Conservation (phyloP, 2,329 filamentous ascomycete species). For the Xylariaceae sp. region DNA sequence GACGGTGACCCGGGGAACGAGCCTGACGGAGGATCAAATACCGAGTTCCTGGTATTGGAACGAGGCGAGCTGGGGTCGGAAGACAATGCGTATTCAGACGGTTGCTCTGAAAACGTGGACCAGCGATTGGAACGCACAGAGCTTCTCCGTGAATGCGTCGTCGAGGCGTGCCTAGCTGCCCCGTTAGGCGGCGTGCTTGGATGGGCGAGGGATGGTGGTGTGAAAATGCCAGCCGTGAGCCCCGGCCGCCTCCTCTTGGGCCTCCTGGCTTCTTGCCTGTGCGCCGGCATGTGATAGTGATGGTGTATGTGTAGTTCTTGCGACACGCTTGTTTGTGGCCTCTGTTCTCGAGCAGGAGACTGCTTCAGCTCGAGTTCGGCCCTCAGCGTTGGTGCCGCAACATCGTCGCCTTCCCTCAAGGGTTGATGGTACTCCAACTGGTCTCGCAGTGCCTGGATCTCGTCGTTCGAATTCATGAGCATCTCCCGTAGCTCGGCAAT, state of each 20-base stretch:
- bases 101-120: conserved; percentile 58
- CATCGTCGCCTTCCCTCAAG: conserved; percentile 41
- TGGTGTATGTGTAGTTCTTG: conserved; percentile 90
- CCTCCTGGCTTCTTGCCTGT: conserved; percentile 58
- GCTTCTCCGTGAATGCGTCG: conserved; percentile 45
- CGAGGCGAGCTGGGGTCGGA: conserved; percentile 79
- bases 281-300: conserved; percentile 71
- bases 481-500: conserved; percentile 89
- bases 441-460: conserved; percentile 81
- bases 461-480: conserved; percentile 86
- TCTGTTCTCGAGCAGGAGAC: conserved; percentile 25
- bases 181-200: conserved; percentile 42
- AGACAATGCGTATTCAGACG: conserved; percentile 62
- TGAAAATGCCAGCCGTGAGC: conserved; percentile 58
- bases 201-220: conserved; percentile 44
- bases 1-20: conserved; percentile 76
- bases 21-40: conserved; percentile 74
- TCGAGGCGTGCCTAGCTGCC: conserved; percentile 37
- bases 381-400: conserved; percentile 54
- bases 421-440: conserved; percentile 78
- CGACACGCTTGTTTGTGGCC: conserved; percentile 43
- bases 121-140: conserved; percentile 54
- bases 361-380: conserved; percentile 63
- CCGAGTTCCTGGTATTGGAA: conserved; percentile 66
- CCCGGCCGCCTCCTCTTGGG: conserved; percentile 69